Evolutionary conservation across 805 yeast species (phyloP).

Genomic region (Kodamaea jinghongensis): DNA sequence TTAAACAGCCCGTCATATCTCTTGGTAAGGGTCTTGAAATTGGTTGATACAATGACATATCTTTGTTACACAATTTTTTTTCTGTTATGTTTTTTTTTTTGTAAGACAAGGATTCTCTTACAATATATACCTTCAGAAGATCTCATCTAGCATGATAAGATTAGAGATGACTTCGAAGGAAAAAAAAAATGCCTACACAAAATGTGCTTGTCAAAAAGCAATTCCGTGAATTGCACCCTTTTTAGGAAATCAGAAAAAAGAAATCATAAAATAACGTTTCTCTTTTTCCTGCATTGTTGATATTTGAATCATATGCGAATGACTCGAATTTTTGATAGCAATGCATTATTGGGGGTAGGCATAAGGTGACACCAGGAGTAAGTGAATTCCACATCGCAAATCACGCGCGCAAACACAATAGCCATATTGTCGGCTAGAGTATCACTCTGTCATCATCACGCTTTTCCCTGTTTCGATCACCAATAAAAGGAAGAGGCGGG

Average conservation of each 20-base stretch:
- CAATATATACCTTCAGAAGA: background rate
- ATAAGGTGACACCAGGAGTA: too few species aligned
- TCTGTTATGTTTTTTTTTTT: slow-evolving; percentile 16
- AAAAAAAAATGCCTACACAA: background rate
- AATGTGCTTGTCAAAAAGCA: slow-evolving; percentile 6
- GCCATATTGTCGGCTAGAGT: too few species aligned
- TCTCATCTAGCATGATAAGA: slow-evolving; percentile 3
- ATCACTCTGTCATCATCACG: too few species aligned
- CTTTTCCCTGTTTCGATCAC: too few species aligned
- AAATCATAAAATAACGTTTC: too few species aligned
- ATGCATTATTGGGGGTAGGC: too few species aligned
- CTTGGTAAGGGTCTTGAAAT: slow-evolving; percentile 27
- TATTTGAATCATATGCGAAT: too few species aligned
- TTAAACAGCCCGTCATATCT: slow-evolving; percentile 28
- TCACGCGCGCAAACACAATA: too few species aligned
- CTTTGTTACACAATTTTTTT: slow-evolving; percentile 10
- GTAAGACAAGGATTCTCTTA: slow-evolving; percentile 2
- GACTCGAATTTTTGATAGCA: too few species aligned
- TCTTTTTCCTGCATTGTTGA: too few species aligned
- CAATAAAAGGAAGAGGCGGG: too few species aligned
- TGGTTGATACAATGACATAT: slow-evolving; percentile 29
- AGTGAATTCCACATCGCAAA: too few species aligned
- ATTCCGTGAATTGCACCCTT: background rate
- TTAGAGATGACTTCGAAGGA: slow-evolving; percentile 2
- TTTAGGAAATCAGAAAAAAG: background rate